Percentiles rank a stretch among this genome's conserved stretches.
These are phyloP conservation scores for Tetragonia tetragonoides DNA, from an alignment of 148 eudicot species.

Conservation along the genomic window DNA sequence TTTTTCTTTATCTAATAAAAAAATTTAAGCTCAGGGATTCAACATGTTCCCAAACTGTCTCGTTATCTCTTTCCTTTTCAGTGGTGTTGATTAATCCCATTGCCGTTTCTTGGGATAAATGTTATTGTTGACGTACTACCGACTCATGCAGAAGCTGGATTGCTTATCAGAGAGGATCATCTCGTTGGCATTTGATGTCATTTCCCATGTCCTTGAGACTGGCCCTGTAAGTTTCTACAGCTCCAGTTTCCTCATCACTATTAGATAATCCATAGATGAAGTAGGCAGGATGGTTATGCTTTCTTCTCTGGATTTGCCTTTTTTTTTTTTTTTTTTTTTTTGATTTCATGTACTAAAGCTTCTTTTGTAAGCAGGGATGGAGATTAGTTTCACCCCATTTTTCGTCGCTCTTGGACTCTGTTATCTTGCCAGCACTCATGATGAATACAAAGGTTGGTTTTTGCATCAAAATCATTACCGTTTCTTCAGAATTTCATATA, in stretches of 20 bases:
- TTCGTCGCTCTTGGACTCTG: constrained; percentile 54
- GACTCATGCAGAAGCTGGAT: constrained; percentile 56
- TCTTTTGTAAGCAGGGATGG: constrained; percentile 63
- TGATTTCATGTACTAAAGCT: not conserved
- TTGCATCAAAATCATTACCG: not conserved
- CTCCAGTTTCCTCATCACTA: constrained; percentile 1
- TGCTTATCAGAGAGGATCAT: constrained; percentile 60
- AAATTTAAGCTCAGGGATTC: not conserved
- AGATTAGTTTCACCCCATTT: constrained; percentile 77
- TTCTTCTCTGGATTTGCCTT: not conserved
- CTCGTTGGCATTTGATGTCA: constrained; percentile 71
- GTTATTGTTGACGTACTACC: not conserved
- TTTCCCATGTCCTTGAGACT: constrained; percentile 73
- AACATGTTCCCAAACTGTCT: not conserved
- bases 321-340: not conserved
- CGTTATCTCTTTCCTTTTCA: not conserved
- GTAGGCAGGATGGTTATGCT: not conserved
- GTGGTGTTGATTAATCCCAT: not conserved
- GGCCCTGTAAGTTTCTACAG: constrained; percentile 58
- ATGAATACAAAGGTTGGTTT: constrained; percentile 64
- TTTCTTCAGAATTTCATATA: not conserved
- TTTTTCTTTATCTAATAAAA: not conserved
- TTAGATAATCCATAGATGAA: not conserved
- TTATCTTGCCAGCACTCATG: constrained; percentile 62
- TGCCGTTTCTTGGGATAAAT: not conserved